A percentile compares a stretch with the other conserved stretches of the same genome.
phyloP scores from a whole-genome alignment of 164 flowering plant species.

The Malania oleifera region DNA sequence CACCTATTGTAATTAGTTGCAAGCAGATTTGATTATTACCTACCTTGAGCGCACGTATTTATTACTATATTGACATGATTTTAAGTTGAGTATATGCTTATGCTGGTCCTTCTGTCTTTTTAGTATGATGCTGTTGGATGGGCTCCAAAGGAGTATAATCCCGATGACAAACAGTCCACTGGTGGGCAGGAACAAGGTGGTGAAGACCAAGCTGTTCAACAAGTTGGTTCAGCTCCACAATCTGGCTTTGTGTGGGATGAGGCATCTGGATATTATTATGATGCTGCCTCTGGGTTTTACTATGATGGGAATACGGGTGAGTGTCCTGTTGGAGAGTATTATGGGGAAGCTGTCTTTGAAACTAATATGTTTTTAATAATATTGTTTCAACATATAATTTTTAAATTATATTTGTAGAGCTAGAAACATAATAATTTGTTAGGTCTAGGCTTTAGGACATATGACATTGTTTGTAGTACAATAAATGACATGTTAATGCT shows the following conservation, averaged over 20 bases:
- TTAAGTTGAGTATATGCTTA: not conserved
- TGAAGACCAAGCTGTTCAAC: slow-evolving; percentile 33
- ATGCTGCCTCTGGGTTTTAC: slow-evolving; percentile 97
- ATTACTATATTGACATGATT: not conserved
- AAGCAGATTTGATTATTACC: too few relatives aligned
- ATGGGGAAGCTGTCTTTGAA: not conserved
- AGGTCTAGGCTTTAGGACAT: too few relatives aligned
- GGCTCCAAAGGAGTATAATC: slow-evolving; percentile 99
- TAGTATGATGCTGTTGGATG: slow-evolving; percentile 99
- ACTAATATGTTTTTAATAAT: too few relatives aligned
- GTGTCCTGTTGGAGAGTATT: slow-evolving; percentile 7
- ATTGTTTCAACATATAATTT: too few relatives aligned
- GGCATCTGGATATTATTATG: slow-evolving; percentile 97
- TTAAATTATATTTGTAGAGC: too few relatives aligned
- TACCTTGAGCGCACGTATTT: too few relatives aligned
- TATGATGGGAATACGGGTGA: slow-evolving; percentile 93
- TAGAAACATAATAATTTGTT: too few relatives aligned
- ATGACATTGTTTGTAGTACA: too few relatives aligned
- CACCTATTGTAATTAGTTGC: too few relatives aligned
- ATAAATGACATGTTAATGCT: too few relatives aligned
- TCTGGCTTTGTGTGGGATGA: slow-evolving; percentile 99
- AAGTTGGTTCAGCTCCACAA: slow-evolving; percentile 61
- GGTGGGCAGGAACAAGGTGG: slow-evolving; percentile 42
- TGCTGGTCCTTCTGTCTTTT: not conserved
- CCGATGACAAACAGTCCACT: slow-evolving; percentile 70